Evolutionary conservation across 495 filamentous ascomycete species (phyloP).

Genomic region (Penicillium subrubescens): DNA sequence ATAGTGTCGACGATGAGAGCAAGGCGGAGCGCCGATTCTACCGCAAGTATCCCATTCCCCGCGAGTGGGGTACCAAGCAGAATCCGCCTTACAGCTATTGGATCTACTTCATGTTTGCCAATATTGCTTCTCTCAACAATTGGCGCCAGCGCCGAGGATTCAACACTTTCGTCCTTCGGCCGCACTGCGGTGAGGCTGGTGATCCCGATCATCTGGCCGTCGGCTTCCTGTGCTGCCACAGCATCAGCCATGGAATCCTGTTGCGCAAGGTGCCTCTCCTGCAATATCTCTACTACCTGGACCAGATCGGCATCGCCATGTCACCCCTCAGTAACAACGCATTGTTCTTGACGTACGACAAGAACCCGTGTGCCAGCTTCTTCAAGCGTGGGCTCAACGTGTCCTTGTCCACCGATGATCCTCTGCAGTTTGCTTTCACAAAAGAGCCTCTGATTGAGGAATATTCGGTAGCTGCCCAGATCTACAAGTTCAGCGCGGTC

Average conservation of each 20-base stretch:
- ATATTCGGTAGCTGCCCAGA: conserved; percentile 96
- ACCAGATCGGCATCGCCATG: conserved; percentile 98
- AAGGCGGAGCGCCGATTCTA: conserved; percentile 90
- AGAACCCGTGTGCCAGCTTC: conserved; percentile 93
- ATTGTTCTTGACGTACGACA: conserved; percentile 92
- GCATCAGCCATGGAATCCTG: conserved; percentile 93
- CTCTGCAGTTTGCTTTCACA: conserved; percentile 96
- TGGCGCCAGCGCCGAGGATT: conserved; percentile 91
- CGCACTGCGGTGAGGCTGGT: conserved; percentile 95
- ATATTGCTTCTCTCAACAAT: conserved; percentile 87
- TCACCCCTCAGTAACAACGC: conserved; percentile 98
- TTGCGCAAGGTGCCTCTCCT: conserved; percentile 91
- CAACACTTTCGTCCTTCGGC: conserved; percentile 91
- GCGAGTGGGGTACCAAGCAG: conserved; percentile 83
- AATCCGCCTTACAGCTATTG: conserved; percentile 99
- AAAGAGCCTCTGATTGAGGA: conserved; percentile 98
- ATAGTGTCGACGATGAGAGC: conserved; percentile 98
- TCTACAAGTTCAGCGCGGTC: conserved; percentile 94
- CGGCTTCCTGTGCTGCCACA: conserved; percentile 91
- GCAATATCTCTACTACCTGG: conserved; percentile 97
- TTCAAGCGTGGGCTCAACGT: conserved; percentile 95
- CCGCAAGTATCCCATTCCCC: conserved; percentile 89
- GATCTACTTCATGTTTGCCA: conserved; percentile 96
- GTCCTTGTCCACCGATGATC: conserved; percentile 94
- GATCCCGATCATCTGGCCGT: conserved; percentile 95